A percentile compares a stretch with the other conserved stretches of the same genome.
Evolutionary conservation across 495 filamentous ascomycete species (phyloP).

Genomic region (Penicillium pancosmium): DNA sequence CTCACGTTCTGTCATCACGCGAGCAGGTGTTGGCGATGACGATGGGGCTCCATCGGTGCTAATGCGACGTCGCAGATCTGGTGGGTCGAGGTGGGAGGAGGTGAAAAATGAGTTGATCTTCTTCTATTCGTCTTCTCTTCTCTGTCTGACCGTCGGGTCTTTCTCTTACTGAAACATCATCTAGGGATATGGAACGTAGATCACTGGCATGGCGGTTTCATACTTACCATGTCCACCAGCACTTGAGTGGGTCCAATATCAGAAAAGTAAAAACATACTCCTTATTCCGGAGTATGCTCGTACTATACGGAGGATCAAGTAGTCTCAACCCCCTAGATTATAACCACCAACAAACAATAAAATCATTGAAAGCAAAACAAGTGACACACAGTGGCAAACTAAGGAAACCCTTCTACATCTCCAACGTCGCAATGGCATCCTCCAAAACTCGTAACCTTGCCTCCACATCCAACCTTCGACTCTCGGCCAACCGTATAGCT

Average conservation of each 20-base stretch:
- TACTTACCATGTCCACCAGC: background rate
- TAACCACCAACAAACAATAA: no score
- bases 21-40: background rate
- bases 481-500: background rate
- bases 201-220: background rate
- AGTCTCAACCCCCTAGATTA: no score
- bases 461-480: background rate
- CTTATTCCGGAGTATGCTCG: background rate
- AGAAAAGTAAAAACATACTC: background rate
- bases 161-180: no score
- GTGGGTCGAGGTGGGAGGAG: background rate
- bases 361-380: background rate
- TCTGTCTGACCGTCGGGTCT: background rate
- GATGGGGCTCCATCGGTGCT: background rate
- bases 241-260: background rate
- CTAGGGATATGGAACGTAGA: background rate
- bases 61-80: constrained; percentile 1
- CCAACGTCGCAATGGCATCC: background rate
- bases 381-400: background rate
- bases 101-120: no score
- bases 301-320: no score
- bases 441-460: background rate
- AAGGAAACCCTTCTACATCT: background rate
- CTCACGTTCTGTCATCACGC: constrained; percentile 3
- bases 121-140: background rate